Percentiles rank a stretch among this genome's conserved stretches.
These are phyloP conservation scores for Alternaria atra DNA, from an alignment of 2,329 filamentous ascomycete genomes.

Conservation along the genomic window DNA sequence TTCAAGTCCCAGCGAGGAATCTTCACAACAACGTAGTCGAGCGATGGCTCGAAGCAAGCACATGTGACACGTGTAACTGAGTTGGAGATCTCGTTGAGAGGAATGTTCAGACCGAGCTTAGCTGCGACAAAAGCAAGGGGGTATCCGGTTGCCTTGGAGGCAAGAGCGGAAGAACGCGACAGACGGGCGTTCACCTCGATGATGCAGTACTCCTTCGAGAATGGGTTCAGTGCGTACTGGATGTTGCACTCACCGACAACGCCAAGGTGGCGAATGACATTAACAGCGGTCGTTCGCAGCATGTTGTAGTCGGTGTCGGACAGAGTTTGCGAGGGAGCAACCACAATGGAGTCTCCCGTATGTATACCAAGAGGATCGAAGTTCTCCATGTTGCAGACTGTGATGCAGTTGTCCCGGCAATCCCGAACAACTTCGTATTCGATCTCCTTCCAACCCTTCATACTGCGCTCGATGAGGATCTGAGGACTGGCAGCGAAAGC, in stretches of 20 bases:
- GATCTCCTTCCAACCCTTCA: constrained; percentile 99
- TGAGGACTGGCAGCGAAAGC: constrained; percentile 95
- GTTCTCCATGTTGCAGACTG: constrained; percentile 99
- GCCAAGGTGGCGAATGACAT: constrained; percentile 94
- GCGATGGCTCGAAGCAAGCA: constrained; percentile 96
- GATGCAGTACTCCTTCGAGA: constrained; percentile 96
- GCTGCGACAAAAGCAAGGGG: constrained; percentile 95
- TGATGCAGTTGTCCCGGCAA: constrained; percentile 96
- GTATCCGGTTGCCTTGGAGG: constrained; percentile 97
- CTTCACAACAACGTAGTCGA: constrained; percentile 98
- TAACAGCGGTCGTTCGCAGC: constrained; percentile 95
- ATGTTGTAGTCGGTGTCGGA: constrained; percentile 99
- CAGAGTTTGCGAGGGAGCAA: constrained; percentile 94
- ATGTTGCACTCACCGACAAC: constrained; percentile 99
- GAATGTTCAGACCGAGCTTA: constrained; percentile 93
- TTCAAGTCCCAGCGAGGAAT: constrained; percentile 99
- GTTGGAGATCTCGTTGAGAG: constrained; percentile 95
- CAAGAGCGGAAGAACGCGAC: constrained; percentile 92
- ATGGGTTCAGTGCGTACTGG: constrained; percentile 95
- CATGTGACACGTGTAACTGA: constrained; percentile 94
- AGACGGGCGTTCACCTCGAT: constrained; percentile 98
- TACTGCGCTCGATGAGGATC: constrained; percentile 94
- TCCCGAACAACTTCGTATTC: constrained; percentile 99
- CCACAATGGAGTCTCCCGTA: constrained; percentile 97
- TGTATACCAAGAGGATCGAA: constrained; percentile 98